phyloP scores from a whole-genome alignment of 495 filamentous ascomycete genomes.

The Stereocaulon alpinum region DNA sequence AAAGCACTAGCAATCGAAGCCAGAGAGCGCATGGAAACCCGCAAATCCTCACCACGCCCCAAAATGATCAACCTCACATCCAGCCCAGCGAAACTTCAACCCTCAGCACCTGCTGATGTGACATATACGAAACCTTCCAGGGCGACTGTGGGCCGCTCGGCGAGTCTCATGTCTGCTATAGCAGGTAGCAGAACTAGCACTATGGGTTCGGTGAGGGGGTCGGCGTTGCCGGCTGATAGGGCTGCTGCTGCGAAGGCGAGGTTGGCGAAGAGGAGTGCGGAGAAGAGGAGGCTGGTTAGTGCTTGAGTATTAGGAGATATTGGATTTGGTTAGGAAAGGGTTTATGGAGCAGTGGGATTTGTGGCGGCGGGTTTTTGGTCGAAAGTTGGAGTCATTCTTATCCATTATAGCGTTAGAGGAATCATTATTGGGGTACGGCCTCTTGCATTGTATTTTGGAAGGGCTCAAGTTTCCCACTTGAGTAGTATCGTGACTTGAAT shows the following conservation, averaged over 20 bases:
- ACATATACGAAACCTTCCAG: neutral
- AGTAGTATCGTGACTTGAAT: no score
- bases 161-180: conserved; percentile 22
- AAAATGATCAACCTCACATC: conserved; percentile 2
- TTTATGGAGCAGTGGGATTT: no score
- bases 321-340: neutral
- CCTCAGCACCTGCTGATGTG: neutral
- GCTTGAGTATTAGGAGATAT: neutral
- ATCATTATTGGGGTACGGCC: no score
- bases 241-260: conserved; percentile 52
- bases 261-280: conserved; percentile 44
- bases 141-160: conserved; percentile 10
- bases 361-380: no score
- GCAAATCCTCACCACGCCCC: neutral
- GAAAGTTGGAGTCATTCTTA: no score
- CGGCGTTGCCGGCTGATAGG: conserved; percentile 48
- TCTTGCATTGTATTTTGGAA: no score
- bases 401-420: no score
- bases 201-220: conserved; percentile 21
- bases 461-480: no score
- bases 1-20: neutral
- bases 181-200: conserved; percentile 23
- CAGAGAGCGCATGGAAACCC: neutral
- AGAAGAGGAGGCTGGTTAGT: conserved; percentile 30
- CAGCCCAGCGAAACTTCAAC: conserved; percentile 5